Evolutionary conservation across 257 asterid genomes (phyloP).

Genomic region (Rehmannia glutinosa): DNA sequence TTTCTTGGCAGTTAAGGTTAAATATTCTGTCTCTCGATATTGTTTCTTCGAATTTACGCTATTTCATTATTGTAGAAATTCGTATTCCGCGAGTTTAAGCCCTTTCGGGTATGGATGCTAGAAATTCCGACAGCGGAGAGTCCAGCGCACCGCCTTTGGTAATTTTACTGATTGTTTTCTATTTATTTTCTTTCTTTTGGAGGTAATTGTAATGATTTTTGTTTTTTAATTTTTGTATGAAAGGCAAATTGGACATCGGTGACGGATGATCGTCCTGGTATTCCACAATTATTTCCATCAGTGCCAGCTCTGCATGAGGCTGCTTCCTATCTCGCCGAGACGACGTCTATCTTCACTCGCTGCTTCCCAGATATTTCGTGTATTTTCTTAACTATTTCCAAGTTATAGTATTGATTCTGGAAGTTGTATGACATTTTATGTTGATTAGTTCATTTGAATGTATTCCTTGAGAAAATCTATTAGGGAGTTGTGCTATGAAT

Average conservation of each 20-base stretch:
- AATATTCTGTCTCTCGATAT: too few species aligned
- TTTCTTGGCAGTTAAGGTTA: too few species aligned
- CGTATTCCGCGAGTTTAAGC: too few species aligned
- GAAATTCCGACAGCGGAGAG: slow-evolving; percentile 24
- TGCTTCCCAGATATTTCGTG: slow-evolving; percentile 70
- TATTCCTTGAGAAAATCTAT: not conserved
- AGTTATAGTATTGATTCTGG: not conserved
- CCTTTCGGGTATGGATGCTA: slow-evolving; percentile 38
- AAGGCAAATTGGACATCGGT: slow-evolving; percentile 43
- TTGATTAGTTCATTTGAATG: not conserved
- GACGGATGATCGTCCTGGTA: slow-evolving; percentile 48
- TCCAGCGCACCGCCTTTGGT: slow-evolving; percentile 36
- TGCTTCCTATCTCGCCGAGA: slow-evolving; percentile 78
- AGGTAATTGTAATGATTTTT: not conserved
- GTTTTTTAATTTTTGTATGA: not conserved
- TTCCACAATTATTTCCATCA: slow-evolving; percentile 76
- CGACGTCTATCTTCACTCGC: slow-evolving; percentile 74
- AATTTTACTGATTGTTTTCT: not conserved
- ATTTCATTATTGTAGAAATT: too few species aligned
- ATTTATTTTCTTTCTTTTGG: not conserved
- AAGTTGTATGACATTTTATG: not conserved
- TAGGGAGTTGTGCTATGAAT: not conserved
- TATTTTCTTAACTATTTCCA: slow-evolving; percentile 10
- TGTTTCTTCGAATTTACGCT: too few species aligned
- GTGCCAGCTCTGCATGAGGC: slow-evolving; percentile 74